Evolutionary conservation across 1,139 yeast genomes (phyloP).

Genomic region (Kluyveromyces marxianus): DNA sequence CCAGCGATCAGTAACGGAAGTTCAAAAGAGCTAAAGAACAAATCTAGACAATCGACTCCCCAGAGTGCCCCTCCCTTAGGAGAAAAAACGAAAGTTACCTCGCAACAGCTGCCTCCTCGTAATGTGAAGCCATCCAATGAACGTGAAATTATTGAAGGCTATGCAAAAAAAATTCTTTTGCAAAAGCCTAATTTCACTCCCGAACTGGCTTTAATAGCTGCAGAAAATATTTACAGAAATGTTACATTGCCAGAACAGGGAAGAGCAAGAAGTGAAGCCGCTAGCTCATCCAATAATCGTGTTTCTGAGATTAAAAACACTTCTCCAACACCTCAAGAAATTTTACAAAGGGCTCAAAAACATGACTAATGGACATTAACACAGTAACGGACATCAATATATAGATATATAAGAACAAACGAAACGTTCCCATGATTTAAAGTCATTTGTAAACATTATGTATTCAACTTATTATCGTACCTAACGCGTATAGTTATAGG

Average conservation of each 20-base stretch:
- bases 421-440: too few relatives aligned
- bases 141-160: constrained; percentile 27
- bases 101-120: constrained; percentile 14
- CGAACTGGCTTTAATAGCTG: constrained; percentile 29
- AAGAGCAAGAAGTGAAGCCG: constrained; percentile 7
- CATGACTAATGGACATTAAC: background rate
- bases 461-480: background rate
- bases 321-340: constrained; percentile 31
- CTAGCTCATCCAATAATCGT: constrained; percentile 11
- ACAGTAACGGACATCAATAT: too few relatives aligned
- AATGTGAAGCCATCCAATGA: constrained; percentile 16
- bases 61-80: constrained; percentile 9
- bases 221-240: constrained; percentile 25
- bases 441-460: background rate
- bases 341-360: constrained; percentile 28
- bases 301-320: constrained; percentile 10
- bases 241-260: constrained; percentile 15
- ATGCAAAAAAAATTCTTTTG: constrained; percentile 24
- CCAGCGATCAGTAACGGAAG: constrained; percentile 1
- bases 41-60: constrained; percentile 2
- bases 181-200: constrained; percentile 28
- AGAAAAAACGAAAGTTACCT: constrained; percentile 8
- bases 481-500: too few relatives aligned
- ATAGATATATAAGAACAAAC: too few relatives aligned
- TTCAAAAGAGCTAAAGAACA: background rate